phyloP scores from a whole-genome alignment of 225 moss, liverwort and hornwort species.

The Lunularia cruciata region DNA sequence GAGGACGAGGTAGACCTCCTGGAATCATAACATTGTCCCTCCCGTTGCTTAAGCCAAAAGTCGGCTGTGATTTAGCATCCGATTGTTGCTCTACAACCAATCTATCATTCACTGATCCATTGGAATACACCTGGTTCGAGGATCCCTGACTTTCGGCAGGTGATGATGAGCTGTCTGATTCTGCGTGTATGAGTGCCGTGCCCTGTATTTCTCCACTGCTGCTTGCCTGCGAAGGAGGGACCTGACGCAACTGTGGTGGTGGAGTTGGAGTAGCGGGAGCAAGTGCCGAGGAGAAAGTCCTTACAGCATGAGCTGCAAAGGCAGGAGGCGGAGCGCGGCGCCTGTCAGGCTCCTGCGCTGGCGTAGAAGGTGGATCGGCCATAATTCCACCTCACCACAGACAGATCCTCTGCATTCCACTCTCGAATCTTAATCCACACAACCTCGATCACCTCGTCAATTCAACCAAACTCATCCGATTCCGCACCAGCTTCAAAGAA shows the following conservation, averaged over 20 bases:
- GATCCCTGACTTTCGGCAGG: constrained; percentile 44
- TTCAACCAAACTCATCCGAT: not conserved
- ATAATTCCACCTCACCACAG: constrained; percentile 29
- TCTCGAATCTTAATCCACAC: not conserved
- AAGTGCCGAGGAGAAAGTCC: constrained; percentile 32
- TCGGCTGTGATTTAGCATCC: constrained; percentile 40
- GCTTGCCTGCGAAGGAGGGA: constrained; percentile 15
- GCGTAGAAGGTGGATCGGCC: constrained; percentile 45
- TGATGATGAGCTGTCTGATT: constrained; percentile 30
- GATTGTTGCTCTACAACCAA: constrained; percentile 36
- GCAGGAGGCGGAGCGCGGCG: constrained; percentile 49
- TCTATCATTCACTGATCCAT: constrained; percentile 33
- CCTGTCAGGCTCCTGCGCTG: constrained; percentile 38
- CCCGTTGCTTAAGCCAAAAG: constrained; percentile 34
- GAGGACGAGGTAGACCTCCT: constrained; percentile 16
- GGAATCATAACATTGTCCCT: constrained; percentile 14
- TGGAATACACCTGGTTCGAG: constrained; percentile 36
- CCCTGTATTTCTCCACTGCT: constrained; percentile 16
- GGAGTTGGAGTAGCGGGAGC: constrained; percentile 39
- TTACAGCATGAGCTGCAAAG: constrained; percentile 41
- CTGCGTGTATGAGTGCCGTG: constrained; percentile 25
- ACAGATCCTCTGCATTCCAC: constrained; percentile 36
- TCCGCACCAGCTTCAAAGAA: not conserved
- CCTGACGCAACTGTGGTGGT: constrained; percentile 26
- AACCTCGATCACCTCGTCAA: not conserved